Percentiles rank a stretch among this genome's conserved stretches.
These are phyloP conservation scores for Colletotrichum sp. DNA, from an alignment of 2,329 filamentous ascomycete genomes.

Conservation along the genomic window DNA sequence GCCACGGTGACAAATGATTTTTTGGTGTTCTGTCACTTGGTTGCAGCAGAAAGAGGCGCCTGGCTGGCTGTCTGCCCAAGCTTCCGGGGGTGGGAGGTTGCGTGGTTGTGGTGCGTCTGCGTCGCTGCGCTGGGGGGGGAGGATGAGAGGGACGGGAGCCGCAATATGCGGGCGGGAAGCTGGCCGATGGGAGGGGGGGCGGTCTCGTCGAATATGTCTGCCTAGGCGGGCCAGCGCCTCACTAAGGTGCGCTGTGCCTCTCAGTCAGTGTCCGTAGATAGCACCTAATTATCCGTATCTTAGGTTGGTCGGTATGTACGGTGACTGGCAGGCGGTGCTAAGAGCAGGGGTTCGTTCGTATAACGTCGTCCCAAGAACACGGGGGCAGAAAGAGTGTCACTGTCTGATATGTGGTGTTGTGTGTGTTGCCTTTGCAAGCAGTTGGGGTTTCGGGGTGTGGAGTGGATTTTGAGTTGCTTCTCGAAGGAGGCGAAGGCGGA, in stretches of 20 bases:
- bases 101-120: not conserved
- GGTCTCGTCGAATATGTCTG: not conserved
- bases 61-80: not conserved
- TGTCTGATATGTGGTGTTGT: not conserved
- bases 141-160: not conserved
- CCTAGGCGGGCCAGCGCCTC: not conserved
- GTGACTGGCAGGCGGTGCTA: not conserved
- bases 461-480: not conserved
- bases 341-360: conserved; percentile 16
- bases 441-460: not conserved
- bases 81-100: not conserved
- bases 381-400: not conserved
- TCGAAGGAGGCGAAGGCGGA: not conserved
- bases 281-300: not conserved
- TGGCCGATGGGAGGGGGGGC: not conserved
- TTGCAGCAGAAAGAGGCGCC: not conserved
- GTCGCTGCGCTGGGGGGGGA: not conserved
- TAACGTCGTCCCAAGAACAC: conserved; percentile 4
- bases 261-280: not conserved
- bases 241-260: not conserved
- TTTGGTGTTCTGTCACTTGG: not conserved
- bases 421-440: not conserved
- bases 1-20: not conserved
- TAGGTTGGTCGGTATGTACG: not conserved
- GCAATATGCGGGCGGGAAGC: not conserved